Conservation (phyloP, 1,284 basidiomycete genomes). For the Sporisorium exsertum region DNA sequence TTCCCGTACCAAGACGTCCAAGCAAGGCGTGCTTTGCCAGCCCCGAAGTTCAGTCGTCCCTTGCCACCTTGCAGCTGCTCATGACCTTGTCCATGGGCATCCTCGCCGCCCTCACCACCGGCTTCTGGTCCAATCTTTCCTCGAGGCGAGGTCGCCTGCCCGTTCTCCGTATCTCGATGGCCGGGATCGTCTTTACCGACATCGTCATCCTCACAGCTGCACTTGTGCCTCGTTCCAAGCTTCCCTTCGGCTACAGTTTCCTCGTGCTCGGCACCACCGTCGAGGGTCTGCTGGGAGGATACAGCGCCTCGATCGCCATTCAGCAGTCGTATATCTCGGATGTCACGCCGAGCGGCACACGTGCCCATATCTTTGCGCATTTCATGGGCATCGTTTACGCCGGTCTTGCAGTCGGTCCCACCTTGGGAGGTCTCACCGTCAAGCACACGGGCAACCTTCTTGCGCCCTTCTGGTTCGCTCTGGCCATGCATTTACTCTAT, state of each 20-base stretch:
- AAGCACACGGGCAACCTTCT: conserved; percentile 54
- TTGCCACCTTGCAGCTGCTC: conserved; percentile 55
- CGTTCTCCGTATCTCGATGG: conserved; percentile 78
- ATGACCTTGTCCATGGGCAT: conserved; percentile 83
- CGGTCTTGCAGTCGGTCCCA: conserved; percentile 64
- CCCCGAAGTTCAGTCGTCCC: conserved; percentile 51
- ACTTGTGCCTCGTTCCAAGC: conserved; percentile 42
- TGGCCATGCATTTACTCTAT: conserved; percentile 55
- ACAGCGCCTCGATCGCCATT: conserved; percentile 81
- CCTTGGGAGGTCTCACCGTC: conserved; percentile 62
- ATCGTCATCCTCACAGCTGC: conserved; percentile 65
- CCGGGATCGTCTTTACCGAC: conserved; percentile 82
- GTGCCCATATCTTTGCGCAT: conserved; percentile 60
- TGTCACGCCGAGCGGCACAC: conserved; percentile 60
- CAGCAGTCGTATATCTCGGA: conserved; percentile 80
- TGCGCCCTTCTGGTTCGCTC: conserved; percentile 56
- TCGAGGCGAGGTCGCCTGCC: conserved; percentile 82
- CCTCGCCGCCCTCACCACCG: conserved; percentile 83
- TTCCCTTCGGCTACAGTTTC: conserved; percentile 76
- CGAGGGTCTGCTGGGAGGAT: conserved; percentile 88
- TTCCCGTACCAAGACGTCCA: conserved; percentile 31
- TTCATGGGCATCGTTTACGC: conserved; percentile 60
- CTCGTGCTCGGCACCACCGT: conserved; percentile 83
- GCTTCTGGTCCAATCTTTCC: conserved; percentile 86
- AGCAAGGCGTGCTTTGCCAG: conserved; percentile 49